Conservation (phyloP, 805 yeast genomes). For the Ogataea trehaloabstinens region DNA sequence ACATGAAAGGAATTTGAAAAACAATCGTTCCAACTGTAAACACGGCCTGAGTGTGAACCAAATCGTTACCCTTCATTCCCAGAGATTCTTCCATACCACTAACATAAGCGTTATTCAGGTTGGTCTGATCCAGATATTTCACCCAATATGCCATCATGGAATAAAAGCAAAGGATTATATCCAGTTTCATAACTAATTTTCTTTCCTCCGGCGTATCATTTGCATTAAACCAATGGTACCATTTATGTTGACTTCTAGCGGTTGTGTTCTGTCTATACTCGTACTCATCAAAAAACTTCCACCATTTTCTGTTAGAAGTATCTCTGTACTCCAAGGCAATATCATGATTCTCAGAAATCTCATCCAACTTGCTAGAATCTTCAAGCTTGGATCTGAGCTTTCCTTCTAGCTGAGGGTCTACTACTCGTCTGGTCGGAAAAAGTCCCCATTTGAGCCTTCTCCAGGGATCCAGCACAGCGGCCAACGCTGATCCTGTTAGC, state of each 20-base stretch:
- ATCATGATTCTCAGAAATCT: background rate
- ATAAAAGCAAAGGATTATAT: slow-evolving; percentile 49
- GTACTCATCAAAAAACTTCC: slow-evolving; percentile 56
- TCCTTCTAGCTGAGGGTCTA: background rate
- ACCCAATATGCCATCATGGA: slow-evolving; percentile 65
- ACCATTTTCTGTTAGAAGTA: slow-evolving; percentile 35
- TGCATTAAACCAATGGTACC: slow-evolving; percentile 56
- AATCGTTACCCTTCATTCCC: slow-evolving; percentile 24
- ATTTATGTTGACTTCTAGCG: slow-evolving; percentile 28
- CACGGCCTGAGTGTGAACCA: slow-evolving; percentile 26
- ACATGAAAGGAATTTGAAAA: slow-evolving; percentile 61
- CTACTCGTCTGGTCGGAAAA: background rate
- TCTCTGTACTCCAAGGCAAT: slow-evolving; percentile 3
- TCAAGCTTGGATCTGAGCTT: background rate
- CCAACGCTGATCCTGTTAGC: too few relatives aligned
- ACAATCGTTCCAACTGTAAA: slow-evolving; percentile 48
- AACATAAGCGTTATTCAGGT: slow-evolving; percentile 58
- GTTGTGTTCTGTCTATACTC: slow-evolving; percentile 43
- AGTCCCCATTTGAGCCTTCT: slow-evolving; percentile 2
- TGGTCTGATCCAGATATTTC: slow-evolving; percentile 59
- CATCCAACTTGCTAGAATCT: background rate
- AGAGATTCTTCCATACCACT: slow-evolving; percentile 60
- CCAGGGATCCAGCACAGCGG: too few relatives aligned
- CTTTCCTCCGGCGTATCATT: slow-evolving; percentile 47
- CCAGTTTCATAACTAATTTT: slow-evolving; percentile 48